Evolutionary conservation across 2,329 filamentous ascomycete species (phyloP), one percentile per base, ranked within the genome.

Genomic region (Trichoderma aggressivum): DNA sequence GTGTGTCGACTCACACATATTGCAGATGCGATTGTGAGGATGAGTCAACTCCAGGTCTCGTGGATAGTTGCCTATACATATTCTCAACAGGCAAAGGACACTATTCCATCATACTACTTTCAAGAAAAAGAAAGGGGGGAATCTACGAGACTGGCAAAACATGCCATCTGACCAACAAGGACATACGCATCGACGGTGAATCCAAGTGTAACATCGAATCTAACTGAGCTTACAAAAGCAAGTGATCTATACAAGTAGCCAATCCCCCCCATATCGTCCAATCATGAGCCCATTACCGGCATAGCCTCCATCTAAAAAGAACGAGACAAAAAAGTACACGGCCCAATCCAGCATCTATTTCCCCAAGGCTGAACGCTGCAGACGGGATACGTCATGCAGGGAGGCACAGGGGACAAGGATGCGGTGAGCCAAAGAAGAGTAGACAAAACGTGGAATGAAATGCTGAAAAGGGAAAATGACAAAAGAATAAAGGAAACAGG

Each of bases 251-350:
- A 39, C 18, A 43, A 43, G 24, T 30, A 16, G 28, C 65, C 36
- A 68, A 34, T 60, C n/a, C 55, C n/a, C 55, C 34, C 12, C 21
- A 61, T 4, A 50, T 53, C 65, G 30, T 69, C 56, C n/a, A 69
- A 61, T 69, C 65, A 39, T 69, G 36, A 67, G 28, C 39, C 56
- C 65, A 53, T 53, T 61, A 68, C 12, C 24, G 65, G 65, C 56
- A 69, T 60, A 61, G 65, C 65, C 55, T 69, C 65, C 36, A 28
- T 69, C 39, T n/a, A 53, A 24, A 24, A 58, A 32, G 26, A 21
- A 30, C 1, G 21, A 5, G 56, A 59, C 16, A 14, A 67, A 58
- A 50, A 50, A 53, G 18, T 56, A 67, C 34, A 58, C 36, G 34
- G 34, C 64, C 26, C 14, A 43, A 43, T 11, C 24, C 8, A 43